Evolutionary conservation across 1,139 yeast genomes (phyloP).

Genomic region (Scheffersomyces parashehatae): DNA sequence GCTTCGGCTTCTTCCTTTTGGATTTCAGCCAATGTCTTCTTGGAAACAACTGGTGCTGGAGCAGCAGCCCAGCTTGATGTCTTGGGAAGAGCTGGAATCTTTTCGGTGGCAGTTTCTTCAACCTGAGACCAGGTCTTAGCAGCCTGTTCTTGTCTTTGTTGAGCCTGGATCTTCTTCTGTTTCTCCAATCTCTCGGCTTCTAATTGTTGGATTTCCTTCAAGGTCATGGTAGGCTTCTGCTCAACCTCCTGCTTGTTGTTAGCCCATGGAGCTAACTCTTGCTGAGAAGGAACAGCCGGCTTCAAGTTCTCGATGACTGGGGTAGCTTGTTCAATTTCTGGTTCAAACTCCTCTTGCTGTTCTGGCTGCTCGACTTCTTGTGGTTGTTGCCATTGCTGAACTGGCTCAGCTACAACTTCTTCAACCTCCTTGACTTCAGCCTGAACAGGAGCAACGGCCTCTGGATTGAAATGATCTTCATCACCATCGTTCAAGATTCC

Average conservation of each 20-base stretch:
- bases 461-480: constrained; percentile 5
- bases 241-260: constrained; percentile 20
- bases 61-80: constrained; percentile 59
- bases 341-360: constrained; percentile 2
- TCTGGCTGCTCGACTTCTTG: constrained; percentile 3
- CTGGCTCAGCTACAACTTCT: constrained; percentile 2
- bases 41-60: constrained; percentile 21
- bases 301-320: constrained; percentile 14
- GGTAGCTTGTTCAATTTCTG: neutral
- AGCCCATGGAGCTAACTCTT: constrained; percentile 62
- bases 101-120: constrained; percentile 23
- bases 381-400: constrained; percentile 1
- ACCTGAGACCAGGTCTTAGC: constrained; percentile 25
- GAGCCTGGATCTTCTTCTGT: constrained; percentile 36
- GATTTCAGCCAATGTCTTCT: constrained; percentile 47
- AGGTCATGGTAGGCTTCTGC: constrained; percentile 51
- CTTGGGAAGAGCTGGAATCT: constrained; percentile 38
- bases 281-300: constrained; percentile 24
- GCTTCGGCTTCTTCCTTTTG: constrained; percentile 49
- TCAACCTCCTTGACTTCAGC: constrained; percentile 14
- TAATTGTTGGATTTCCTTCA: constrained; percentile 69
- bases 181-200: constrained; percentile 57
- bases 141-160: constrained; percentile 29
- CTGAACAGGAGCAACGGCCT: neutral
- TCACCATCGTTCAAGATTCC: constrained; percentile 37